A percentile compares a stretch with the other conserved stretches of the same genome.
Conservation (phyloP, 108 stramenopile genomes). For the Conticribra weissflogii region DNA sequence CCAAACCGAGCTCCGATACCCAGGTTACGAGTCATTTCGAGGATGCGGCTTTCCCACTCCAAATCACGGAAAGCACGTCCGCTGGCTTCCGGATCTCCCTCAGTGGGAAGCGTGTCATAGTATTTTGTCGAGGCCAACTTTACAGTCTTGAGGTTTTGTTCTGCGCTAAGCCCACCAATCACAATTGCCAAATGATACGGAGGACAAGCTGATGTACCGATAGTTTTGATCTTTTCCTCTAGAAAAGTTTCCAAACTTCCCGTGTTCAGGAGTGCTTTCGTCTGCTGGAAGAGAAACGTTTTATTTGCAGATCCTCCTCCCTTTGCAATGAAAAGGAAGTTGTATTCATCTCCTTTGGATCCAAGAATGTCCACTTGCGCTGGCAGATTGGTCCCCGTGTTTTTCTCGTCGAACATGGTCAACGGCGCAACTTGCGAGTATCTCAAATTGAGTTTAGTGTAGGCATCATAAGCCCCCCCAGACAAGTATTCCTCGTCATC, state of each 20-base stretch:
- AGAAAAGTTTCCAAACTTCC: slow-evolving; percentile 88
- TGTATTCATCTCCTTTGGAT: slow-evolving; percentile 83
- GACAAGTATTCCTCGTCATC: slow-evolving; percentile 91
- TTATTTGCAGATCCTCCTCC: slow-evolving; percentile 98
- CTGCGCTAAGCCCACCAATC: slow-evolving; percentile 93
- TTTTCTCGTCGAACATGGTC: slow-evolving; percentile 94
- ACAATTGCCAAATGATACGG: slow-evolving; percentile 96
- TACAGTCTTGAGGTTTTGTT: slow-evolving; percentile 93
- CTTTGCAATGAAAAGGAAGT: slow-evolving; percentile 96
- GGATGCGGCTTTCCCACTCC: slow-evolving; percentile 88
- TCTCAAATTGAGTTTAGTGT: slow-evolving; percentile 88
- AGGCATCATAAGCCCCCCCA: slow-evolving; percentile 91
- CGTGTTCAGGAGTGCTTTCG: slow-evolving; percentile 92
- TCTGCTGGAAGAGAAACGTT: slow-evolving; percentile 96
- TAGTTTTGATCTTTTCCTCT: slow-evolving; percentile 92
- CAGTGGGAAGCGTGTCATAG: slow-evolving; percentile 91
- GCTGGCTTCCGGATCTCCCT: slow-evolving; percentile 71
- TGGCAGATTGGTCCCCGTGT: slow-evolving; percentile 93
- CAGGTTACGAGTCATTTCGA: slow-evolving; percentile 88
- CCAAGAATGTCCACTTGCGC: slow-evolving; percentile 94
- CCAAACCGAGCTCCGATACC: slow-evolving; percentile 98
- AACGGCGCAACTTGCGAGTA: slow-evolving; percentile 95
- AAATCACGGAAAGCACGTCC: slow-evolving; percentile 95
- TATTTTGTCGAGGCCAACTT: slow-evolving; percentile 94
- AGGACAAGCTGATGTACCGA: slow-evolving; percentile 96